Conservation (phyloP, 306 rosid species). For the Leucaena leucocephala region DNA sequence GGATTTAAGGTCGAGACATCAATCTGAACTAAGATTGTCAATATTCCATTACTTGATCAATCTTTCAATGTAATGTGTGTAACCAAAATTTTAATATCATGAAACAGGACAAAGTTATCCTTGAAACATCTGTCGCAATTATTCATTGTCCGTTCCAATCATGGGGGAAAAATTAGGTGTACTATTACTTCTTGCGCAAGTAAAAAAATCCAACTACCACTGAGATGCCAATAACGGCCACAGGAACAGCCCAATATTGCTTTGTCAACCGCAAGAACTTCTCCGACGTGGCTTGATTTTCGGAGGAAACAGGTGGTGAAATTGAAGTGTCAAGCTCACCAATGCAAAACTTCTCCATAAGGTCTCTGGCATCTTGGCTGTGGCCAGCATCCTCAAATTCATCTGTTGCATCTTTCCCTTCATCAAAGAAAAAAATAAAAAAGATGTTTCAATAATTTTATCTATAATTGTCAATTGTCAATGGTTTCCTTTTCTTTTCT, state of each 20-base stretch:
- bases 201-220: constrained; percentile 55
- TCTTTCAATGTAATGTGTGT: not conserved
- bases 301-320: constrained; percentile 34
- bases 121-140: constrained; percentile 39
- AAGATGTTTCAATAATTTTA: constrained; percentile 25
- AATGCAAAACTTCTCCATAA: constrained; percentile 62
- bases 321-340: constrained; percentile 67
- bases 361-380: constrained; percentile 69
- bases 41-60: constrained; percentile 19
- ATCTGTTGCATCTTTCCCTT: constrained; percentile 83
- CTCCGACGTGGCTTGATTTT: constrained; percentile 32
- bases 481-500: not conserved
- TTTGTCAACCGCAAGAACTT: constrained; percentile 49
- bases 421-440: constrained; percentile 12
- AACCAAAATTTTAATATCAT: not conserved
- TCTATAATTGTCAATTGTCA: not conserved
- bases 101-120: not conserved
- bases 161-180: constrained; percentile 13
- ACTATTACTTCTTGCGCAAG: constrained; percentile 55
- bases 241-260: constrained; percentile 66
- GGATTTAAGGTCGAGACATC: too few relatives aligned
- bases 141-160: constrained; percentile 21
- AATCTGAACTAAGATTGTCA: too few relatives aligned
- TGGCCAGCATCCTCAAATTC: constrained; percentile 98
- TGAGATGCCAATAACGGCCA: constrained; percentile 62